Base-by-base conservation (phyloP, 495 filamentous ascomycete species). In the Penicillium silybi region DNA sequence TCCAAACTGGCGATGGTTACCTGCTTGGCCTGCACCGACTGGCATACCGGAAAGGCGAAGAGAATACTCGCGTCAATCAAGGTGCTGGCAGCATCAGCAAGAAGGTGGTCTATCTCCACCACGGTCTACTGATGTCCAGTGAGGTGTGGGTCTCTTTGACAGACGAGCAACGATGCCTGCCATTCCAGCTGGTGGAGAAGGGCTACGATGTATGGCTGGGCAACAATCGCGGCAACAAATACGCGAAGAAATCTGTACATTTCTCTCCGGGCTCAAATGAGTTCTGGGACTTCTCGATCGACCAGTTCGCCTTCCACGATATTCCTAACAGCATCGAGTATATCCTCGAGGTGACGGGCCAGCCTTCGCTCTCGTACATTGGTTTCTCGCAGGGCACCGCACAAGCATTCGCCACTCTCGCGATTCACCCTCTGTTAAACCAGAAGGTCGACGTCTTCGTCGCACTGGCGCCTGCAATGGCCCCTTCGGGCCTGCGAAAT, bases 151-250 rank as follows among this genome's bases (percentile, higher is more conserved):
- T 97, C 17, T 95, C 89, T 64, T 71, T 90, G 60, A 92, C 92
- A 3, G 90, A 98, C 43, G 85, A 83, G 56, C 81, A 95, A 67
- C 79, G 90, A 48, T 89, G 83, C 53, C 74, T 98, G 11, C 90
- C 93, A 0, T 98, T 98, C 68, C 80, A 85, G 52, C 74, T 98
- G 39, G 92, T 96, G 0, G 92, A 97, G 63, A 81, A 79, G 62
- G 93, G 93, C 8, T 97, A 93, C 59, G 93, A 98, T 78, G 92
- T 97, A 55, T 98, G 93, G 93, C 74, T 97, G 48, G 93, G 93
- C 16, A 98, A 98, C 59, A 98, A 98, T 62, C 82, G 93, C 6
- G 93, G 93, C 19, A 98, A 98, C 75, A 98, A 98, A 62, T 98
- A 98, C 67, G 93, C 90, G 25, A 98, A 97, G 67, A 98, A 97